Percentiles rank a stretch among this genome's conserved stretches.
Conservation (phyloP, 2,329 filamentous ascomycete species). For the Myriosclerotinia scirpicola region DNA sequence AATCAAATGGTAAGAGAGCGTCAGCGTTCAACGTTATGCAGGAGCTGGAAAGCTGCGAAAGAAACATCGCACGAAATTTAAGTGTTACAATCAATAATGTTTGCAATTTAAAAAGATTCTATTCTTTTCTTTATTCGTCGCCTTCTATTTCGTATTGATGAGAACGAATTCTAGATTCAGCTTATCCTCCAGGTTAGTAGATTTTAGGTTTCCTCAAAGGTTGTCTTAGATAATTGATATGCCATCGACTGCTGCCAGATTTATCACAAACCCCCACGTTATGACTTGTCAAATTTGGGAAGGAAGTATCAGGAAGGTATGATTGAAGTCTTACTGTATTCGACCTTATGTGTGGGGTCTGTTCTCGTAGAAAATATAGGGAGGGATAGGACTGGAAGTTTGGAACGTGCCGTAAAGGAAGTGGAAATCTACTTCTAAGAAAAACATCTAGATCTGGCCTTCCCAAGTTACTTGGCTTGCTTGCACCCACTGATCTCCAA, state of each 20-base stretch:
- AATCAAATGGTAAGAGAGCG: conserved; percentile 14
- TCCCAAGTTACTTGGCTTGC: conserved; percentile 14
- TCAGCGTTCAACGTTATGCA: conserved; percentile 23
- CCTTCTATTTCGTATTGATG: conserved; percentile 6
- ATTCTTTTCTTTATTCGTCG: conserved; percentile 12
- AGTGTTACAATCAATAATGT: conserved; percentile 13
- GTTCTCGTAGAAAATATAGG: conserved; percentile 12
- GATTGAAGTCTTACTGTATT: conserved; percentile 19
- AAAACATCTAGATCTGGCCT: conserved; percentile 4
- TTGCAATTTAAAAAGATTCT: conserved; percentile 9
- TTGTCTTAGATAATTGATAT: conserved; percentile 4
- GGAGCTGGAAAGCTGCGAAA: conserved; percentile 18
- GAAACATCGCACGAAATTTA: conserved; percentile 21
- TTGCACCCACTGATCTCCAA: neutral
- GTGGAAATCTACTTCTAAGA: conserved; percentile 1
- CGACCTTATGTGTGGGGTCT: conserved; percentile 1
- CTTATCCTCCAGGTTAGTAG: neutral
- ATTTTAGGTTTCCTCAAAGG: neutral
- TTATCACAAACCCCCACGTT: conserved; percentile 20
- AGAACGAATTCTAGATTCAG: conserved; percentile 7
- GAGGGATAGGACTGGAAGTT: conserved; percentile 4
- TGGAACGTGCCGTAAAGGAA: conserved; percentile 6
- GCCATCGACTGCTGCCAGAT: conserved; percentile 10
- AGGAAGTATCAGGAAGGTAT: neutral
- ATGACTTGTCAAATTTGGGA: conserved; percentile 15